Conservation (phyloP, 148 eudicot species). For the Fagopyrum homotropicum region DNA sequence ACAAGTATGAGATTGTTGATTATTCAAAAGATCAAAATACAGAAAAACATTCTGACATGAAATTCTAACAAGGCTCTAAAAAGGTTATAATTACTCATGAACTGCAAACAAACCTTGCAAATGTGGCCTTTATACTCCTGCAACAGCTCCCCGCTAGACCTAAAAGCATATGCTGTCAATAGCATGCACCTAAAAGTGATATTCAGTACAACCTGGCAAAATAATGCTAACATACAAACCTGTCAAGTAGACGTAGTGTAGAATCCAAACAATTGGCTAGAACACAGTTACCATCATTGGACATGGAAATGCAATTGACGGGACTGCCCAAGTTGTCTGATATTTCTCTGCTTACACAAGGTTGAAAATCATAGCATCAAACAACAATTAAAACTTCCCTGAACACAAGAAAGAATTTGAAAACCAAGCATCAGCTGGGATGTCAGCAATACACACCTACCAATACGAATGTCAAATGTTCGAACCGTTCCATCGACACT, state of each 20-base stretch:
- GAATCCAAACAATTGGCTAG: slow-evolving; percentile 95
- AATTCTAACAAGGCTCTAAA: not conserved
- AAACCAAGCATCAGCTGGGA: not conserved
- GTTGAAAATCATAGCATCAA: slow-evolving; percentile 1
- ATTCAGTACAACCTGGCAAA: not conserved
- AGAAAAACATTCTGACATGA: not conserved
- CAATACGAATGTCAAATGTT: slow-evolving; percentile 92
- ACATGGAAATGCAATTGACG: slow-evolving; percentile 85
- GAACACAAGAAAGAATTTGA: not conserved
- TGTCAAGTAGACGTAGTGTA: slow-evolving; percentile 79
- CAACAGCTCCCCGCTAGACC: slow-evolving; percentile 75
- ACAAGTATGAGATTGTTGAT: slow-evolving; percentile 11
- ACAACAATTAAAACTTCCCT: not conserved
- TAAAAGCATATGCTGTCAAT: slow-evolving; percentile 18
- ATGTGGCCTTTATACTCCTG: slow-evolving; percentile 94
- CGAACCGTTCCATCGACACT: slow-evolving; percentile 96
- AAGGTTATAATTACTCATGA: not conserved
- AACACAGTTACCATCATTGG: slow-evolving; percentile 85
- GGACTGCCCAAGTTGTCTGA: slow-evolving; percentile 89
- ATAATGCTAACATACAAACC: slow-evolving; percentile 34
- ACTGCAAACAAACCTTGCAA: slow-evolving; percentile 62
- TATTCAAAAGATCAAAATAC: not conserved
- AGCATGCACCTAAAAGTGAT: not conserved
- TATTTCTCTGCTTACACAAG: slow-evolving; percentile 48
- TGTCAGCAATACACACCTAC: slow-evolving; percentile 56